A percentile compares a stretch with the other conserved stretches of the same genome.
Conservation (phyloP, 2,329 filamentous ascomycete genomes). For the Ophiobolus disseminans region DNA sequence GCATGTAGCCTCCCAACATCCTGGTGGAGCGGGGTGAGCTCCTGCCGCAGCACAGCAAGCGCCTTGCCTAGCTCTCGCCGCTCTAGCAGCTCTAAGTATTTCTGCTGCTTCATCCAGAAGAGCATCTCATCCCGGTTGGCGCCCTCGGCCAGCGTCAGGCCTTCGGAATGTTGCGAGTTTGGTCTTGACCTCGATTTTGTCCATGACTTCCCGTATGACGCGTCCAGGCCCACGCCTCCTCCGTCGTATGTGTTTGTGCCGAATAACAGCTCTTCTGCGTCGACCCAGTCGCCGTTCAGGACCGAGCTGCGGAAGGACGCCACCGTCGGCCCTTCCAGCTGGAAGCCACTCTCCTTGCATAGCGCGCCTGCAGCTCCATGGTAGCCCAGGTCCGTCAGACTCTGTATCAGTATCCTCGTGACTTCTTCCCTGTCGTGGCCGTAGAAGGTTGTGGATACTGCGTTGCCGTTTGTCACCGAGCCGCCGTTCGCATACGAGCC, state of each 20-base stretch:
- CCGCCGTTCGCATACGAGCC: slow-evolving; percentile 54
- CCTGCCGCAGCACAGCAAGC: slow-evolving; percentile 81
- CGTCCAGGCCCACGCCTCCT: slow-evolving; percentile 49
- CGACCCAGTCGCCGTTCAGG: slow-evolving; percentile 78
- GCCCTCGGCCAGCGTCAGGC: slow-evolving; percentile 75
- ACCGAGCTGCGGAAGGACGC: slow-evolving; percentile 85
- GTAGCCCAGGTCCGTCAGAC: slow-evolving; percentile 88
- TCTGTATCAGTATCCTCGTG: slow-evolving; percentile 89
- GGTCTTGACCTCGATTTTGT: slow-evolving; percentile 36
- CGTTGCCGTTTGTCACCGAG: slow-evolving; percentile 39
- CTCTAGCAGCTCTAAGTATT: slow-evolving; percentile 91
- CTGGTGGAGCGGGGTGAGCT: slow-evolving; percentile 84
- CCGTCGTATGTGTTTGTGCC: slow-evolving; percentile 57
- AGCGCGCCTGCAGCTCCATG: slow-evolving; percentile 75
- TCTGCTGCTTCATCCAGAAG: slow-evolving; percentile 90
- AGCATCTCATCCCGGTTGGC: slow-evolving; percentile 81
- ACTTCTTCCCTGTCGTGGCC: slow-evolving; percentile 93
- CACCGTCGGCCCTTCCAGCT: slow-evolving; percentile 85
- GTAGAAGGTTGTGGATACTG: slow-evolving; percentile 65
- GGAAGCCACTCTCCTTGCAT: slow-evolving; percentile 81
- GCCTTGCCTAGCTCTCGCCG: slow-evolving; percentile 74
- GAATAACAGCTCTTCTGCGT: slow-evolving; percentile 83
- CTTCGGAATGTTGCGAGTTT: slow-evolving; percentile 52
- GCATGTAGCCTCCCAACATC: slow-evolving; percentile 80
- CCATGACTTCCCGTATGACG: slow-evolving; percentile 43